Conservation (phyloP, 805 yeast genomes). For the Candida pini region DNA sequence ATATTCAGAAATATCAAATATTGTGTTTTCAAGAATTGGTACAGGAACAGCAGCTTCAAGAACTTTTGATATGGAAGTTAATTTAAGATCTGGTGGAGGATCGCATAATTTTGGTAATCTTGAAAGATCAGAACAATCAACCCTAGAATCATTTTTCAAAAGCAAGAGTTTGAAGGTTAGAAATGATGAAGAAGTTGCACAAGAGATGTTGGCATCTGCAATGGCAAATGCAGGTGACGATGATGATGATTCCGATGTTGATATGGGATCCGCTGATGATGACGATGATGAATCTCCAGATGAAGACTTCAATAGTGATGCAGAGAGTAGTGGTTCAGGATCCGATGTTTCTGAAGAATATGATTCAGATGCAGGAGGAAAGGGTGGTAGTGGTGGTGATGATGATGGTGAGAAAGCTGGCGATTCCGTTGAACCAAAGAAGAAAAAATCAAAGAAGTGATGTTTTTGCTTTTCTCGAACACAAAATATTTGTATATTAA, state of each 20-base stretch:
- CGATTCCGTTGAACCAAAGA: conserved; percentile 21
- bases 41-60: conserved; percentile 70
- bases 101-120: conserved; percentile 85
- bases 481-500: too few species aligned
- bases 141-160: conserved; percentile 68
- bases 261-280: conserved; percentile 81
- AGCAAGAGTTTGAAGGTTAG: conserved; percentile 74
- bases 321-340: too few species aligned
- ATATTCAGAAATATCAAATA: conserved; percentile 67
- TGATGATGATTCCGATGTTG: conserved; percentile 53
- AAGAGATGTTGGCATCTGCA: conserved; percentile 72
- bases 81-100: conserved; percentile 56
- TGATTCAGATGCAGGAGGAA: conserved; percentile 68
- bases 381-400: conserved; percentile 64
- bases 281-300: conserved; percentile 70
- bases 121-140: conserved; percentile 80
- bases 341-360: conserved; percentile 18
- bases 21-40: conserved; percentile 87
- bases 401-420: conserved; percentile 23
- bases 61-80: conserved; percentile 87
- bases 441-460: conserved; percentile 23
- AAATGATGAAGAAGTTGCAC: conserved; percentile 87
- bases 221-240: conserved; percentile 57
- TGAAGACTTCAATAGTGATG: conserved; percentile 78
- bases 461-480: too few species aligned